Base-by-base conservation (phyloP, 2,329 filamentous ascomycete genomes). In the Fusarium austroafricanum region DNA sequence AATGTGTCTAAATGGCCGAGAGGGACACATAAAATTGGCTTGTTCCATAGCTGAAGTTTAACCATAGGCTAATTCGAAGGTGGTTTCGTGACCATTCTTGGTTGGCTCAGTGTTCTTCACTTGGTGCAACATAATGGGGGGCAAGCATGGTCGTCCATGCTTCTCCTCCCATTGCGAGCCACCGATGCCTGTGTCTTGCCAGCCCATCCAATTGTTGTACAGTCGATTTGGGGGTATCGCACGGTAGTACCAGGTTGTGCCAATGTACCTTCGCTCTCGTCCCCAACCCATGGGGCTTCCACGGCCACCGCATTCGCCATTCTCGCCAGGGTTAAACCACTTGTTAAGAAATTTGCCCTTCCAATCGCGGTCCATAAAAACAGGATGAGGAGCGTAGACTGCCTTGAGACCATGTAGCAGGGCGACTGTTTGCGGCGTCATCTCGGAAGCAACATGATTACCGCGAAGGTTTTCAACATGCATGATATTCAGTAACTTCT, bases 321-420 rank as follows among this genome's bases (percentile, higher is more conserved):
- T 83, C 9, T 82, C 81, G 1, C 87, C 87, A 10, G 85, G 83
- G 64, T 90, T 89, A 78, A 89, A 89, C 83, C 84, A 89, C 64
- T 81, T 83, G 29, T 83, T 82, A 28, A 89, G 76, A 61, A 84
- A 84, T 29, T 80, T 77, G 3, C 84, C 82, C 29, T 80, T 79
- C 91, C 91, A 94, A 49, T 90, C 86, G 63, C 91, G 87, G 77
- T 95, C 92, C 73, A 93, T 92, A 77, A 89, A 94, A 45, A 94
- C 87, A 2, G 92, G 92, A 77, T 94, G 92, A 12, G 92, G 92
- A 12, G 89, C 91, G 73, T 90, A 92, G 6, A 93, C 90, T 6
- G 90, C 89, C 79, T 95, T 95, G 47, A 94, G 82, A 8, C 92
- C 92, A 75, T 96, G 91, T 65, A 93, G 87, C 18, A 95, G 83